A percentile compares a stretch with the other conserved stretches of the same genome.
These are phyloP conservation scores for Gillenia trifoliata DNA, from an alignment of 306 rosid genomes.

Conservation along the genomic window DNA sequence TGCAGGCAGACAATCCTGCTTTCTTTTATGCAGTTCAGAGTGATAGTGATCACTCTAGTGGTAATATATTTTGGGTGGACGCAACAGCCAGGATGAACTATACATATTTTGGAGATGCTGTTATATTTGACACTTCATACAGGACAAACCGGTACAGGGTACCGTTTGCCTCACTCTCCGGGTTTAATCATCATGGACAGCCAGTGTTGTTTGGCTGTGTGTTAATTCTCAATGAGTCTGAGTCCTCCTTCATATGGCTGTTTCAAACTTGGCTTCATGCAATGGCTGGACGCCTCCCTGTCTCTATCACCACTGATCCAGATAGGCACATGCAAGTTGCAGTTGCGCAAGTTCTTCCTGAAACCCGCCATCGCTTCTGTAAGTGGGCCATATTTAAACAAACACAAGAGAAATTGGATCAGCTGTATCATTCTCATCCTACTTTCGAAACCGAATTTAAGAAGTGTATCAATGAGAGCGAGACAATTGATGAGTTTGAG, in stretches of 20 bases:
- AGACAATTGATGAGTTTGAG: conserved; percentile 68
- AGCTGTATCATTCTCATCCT: conserved; percentile 56
- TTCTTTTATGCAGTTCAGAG: conserved; percentile 68
- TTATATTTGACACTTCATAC: conserved; percentile 63
- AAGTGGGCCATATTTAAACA: conserved; percentile 61
- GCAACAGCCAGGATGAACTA: conserved; percentile 58
- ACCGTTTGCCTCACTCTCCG: conserved; percentile 67
- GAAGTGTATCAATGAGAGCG: conserved; percentile 55
- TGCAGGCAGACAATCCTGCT: conserved; percentile 75
- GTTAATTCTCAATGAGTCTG: conserved; percentile 58
- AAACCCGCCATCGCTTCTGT: conserved; percentile 65
- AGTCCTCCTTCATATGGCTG: conserved; percentile 63
- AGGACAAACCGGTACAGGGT: conserved; percentile 46
- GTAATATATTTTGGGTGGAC: conserved; percentile 82
- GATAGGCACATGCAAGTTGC: conserved; percentile 62
- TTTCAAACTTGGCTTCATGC: conserved; percentile 78
- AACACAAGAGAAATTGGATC: conserved; percentile 55
- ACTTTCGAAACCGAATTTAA: conserved; percentile 55
- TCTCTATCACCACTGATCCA: conserved; percentile 69
- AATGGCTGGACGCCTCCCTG: conserved; percentile 63
- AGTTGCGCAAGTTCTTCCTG: conserved; percentile 64
- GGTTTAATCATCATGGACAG: conserved; percentile 81
- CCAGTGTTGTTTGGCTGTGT: conserved; percentile 80
- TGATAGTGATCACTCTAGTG: conserved; percentile 46
- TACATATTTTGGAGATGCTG: conserved; percentile 75